These are phyloP conservation scores for Pseudonitzschia pungens DNA, from an alignment of 108 stramenopile species.

Conservation along the genomic window DNA sequence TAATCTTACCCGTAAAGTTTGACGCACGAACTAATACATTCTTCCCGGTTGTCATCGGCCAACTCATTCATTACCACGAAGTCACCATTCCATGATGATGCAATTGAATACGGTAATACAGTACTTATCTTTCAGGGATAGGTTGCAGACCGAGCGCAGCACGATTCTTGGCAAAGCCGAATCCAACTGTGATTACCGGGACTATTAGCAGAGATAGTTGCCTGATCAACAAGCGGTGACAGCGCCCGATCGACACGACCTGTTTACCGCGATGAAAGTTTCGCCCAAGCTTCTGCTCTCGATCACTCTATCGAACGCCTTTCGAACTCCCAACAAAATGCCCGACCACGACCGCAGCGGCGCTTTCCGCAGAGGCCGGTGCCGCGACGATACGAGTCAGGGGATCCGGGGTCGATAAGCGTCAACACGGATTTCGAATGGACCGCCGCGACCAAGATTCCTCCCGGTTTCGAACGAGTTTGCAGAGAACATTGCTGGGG, in stretches of 20 bases:
- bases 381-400: not conserved
- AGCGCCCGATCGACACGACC: not conserved
- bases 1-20: too few species aligned
- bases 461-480: constrained; percentile 16
- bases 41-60: too few species aligned
- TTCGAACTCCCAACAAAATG: not conserved
- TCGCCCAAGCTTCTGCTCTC: not conserved
- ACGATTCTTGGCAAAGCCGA: too few species aligned
- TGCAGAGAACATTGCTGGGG: constrained; percentile 14
- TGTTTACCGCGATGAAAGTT: not conserved
- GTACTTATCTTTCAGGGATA: too few species aligned
- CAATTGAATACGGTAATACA: too few species aligned
- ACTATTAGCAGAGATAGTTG: too few species aligned
- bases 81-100: too few species aligned
- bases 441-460: constrained; percentile 5
- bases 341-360: not conserved
- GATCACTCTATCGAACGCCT: constrained; percentile 3
- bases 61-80: too few species aligned
- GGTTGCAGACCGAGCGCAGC: too few species aligned
- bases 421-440: constrained; percentile 17
- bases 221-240: not conserved
- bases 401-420: constrained; percentile 20
- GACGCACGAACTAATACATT: too few species aligned
- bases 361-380: not conserved
- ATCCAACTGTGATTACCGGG: too few species aligned